Evolutionary conservation across 2,329 filamentous ascomycete species (phyloP).

Genomic region (Aspergillus candidus): DNA sequence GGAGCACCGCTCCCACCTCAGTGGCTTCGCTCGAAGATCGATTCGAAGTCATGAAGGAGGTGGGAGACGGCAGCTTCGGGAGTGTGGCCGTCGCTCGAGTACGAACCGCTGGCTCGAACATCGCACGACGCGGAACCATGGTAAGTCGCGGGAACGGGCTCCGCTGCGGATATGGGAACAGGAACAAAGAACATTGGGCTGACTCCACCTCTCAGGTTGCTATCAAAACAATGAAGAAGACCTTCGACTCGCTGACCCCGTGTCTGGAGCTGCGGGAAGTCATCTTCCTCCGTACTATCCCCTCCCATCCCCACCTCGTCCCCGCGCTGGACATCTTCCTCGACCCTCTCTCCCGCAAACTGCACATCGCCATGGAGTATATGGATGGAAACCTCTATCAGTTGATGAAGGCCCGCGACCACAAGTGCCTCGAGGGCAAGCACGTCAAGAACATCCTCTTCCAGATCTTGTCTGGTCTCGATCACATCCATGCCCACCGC

Average conservation of each 20-base stretch:
- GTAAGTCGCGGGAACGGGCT: slow-evolving; percentile 50
- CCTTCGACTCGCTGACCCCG: slow-evolving; percentile 82
- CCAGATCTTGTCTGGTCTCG: slow-evolving; percentile 91
- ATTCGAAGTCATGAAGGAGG: slow-evolving; percentile 95
- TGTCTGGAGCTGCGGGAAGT: slow-evolving; percentile 94
- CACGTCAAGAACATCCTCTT: slow-evolving; percentile 97
- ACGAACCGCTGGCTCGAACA: slow-evolving; percentile 78
- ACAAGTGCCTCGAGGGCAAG: slow-evolving; percentile 81
- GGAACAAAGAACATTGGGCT: neutral
- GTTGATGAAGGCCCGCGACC: slow-evolving; percentile 95
- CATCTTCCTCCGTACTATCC: slow-evolving; percentile 87
- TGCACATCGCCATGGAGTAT: slow-evolving; percentile 98
- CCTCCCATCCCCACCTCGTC: slow-evolving; percentile 85
- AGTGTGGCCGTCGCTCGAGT: slow-evolving; percentile 90
- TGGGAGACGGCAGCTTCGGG: slow-evolving; percentile 97
- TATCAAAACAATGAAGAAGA: slow-evolving; percentile 99
- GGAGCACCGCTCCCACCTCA: slow-evolving; percentile 47
- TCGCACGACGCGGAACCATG: slow-evolving; percentile 85
- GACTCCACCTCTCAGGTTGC: slow-evolving; percentile 62
- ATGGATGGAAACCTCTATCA: slow-evolving; percentile 99
- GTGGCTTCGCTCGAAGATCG: slow-evolving; percentile 71
- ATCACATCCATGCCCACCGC: slow-evolving; percentile 93
- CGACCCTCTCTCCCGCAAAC: slow-evolving; percentile 89
- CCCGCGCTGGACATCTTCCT: slow-evolving; percentile 97
- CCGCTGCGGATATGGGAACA: too few relatives aligned